Evolutionary conservation across 495 filamentous ascomycete genomes (phyloP), one percentile per base, ranked within the genome.

Genomic region (Neurospora sp.): DNA sequence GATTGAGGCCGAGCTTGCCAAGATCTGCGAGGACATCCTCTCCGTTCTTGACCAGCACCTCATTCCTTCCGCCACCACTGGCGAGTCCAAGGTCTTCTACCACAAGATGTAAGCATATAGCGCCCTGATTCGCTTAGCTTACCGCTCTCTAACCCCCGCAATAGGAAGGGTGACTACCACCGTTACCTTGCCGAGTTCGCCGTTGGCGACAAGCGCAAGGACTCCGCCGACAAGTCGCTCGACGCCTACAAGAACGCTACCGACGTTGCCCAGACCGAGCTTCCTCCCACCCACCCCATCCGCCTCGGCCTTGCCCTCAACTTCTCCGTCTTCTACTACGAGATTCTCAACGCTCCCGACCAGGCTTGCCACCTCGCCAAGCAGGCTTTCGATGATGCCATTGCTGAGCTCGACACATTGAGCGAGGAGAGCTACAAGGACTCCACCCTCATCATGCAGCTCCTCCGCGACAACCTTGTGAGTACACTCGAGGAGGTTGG

Each of bases 401-500:
- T 99, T 88, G 54, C 84, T 97, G 95, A 99, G 88, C 93, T 99
- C 73, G 96, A 99, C 83, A 98, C 96, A 79, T 87, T 99, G 72
- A 97, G 93, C 84, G 96, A 99, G 89, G 96, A 99, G 89, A 97
- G 94, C 90, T 99, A 99, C 92, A 98, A 98, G 90, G 96, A 99
- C 87, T 98, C 95, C 54, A 99, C 96, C 71, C 90, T 99, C 75
- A 99, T 99, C 88, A 99, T 99, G 96, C 96, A 99, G 86, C 92
- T 99, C 74, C 90, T 99, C 81, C 90, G 96, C 81, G 96, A 99
- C 87, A 99, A 99, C 88, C 84, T 99, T 85, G 96, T 98, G 91
- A 79, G 93, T 83, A 37, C 37, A 31, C 23, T 72, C 37, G 71
- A 7, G 16, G 8, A 10, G 23, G 4, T 37, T 66, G 27, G 3